Base-by-base conservation (phyloP, 352 stramenopile genomes). In the Phytophthora citrophthora region DNA sequence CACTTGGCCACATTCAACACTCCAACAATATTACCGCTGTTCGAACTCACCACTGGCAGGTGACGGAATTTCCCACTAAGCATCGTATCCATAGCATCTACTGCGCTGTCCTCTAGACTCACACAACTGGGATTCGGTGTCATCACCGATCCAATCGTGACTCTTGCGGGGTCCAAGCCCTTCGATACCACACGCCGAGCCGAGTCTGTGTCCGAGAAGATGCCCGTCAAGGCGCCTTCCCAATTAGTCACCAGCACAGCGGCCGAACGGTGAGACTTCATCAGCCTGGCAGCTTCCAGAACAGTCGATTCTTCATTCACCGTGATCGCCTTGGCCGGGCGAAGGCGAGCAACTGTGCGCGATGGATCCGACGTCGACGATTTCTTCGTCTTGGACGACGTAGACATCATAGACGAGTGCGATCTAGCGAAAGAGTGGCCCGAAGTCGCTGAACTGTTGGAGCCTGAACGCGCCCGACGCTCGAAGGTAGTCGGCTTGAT, bases 1-100 rank as follows among this genome's bases (percentile, higher is more conserved):
- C 97, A 99, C 78, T 99, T 99, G 1, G 95, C 95, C 49, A 99
- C 98, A 61, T 99, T 98, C 10, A 99, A 79, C 10, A 99, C 61
- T 10, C 97, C 97, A 12, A 98, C 91, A 36, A 99, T 95, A 18
- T 82, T 86, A 7, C 87, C 89, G 20, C 70, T 87, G 34, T 84
- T 63, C 8, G 77, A 74, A 50, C 87, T 94, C 5, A 98, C 83
- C 0, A 99, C 97, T 18, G 97, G 97, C 39, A 99, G 79, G 63
- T 99, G 97, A 23, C 95, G 93, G 78, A 99, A 99, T n/a, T 84
- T 86, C 6, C 89, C 89, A 7, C 71, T 90, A 16, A 96, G 72
- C 89, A 96, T 96, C 46, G 79, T 94, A 48, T 95, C 82, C 44
- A 96, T 71, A 0, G 89, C 89, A 36, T 90, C 88, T 6, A 91